A percentile compares a stretch with the other conserved stretches of the same genome.
phyloP scores from a whole-genome alignment of 257 asterid species.

The Solanum sejunctum region DNA sequence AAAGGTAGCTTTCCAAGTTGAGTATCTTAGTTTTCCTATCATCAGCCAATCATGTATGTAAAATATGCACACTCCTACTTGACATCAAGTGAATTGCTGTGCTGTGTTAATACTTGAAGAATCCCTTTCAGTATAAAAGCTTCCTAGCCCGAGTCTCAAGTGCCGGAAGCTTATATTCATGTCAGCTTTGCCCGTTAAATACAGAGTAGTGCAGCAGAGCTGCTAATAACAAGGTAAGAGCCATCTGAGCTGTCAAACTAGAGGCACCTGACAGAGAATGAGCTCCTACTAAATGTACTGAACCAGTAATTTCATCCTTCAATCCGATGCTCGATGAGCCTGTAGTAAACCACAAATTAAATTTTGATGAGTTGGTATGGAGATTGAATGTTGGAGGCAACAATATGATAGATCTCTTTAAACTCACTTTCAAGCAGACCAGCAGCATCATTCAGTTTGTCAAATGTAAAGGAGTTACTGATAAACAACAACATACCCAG shows the following conservation, averaged over 20 bases:
- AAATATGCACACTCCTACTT: neutral
- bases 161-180: neutral
- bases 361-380: neutral
- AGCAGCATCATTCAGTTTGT: neutral
- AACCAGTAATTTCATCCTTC: slow-evolving; percentile 96
- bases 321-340: slow-evolving; percentile 87
- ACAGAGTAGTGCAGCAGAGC: slow-evolving; percentile 32
- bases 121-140: neutral
- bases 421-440: neutral
- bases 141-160: neutral
- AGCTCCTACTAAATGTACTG: slow-evolving; percentile 99
- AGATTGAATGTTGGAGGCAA: neutral
- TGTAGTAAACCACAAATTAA: slow-evolving; percentile 11
- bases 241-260: slow-evolving; percentile 9
- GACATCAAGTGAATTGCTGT: neutral
- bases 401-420: neutral
- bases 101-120: neutral
- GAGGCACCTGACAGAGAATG: slow-evolving; percentile 48
- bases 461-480: neutral
- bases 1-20: neutral
- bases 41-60: neutral
- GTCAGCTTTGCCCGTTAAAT: slow-evolving; percentile 8
- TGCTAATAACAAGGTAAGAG: slow-evolving; percentile 21
- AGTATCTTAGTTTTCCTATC: neutral
- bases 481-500: neutral